Evolutionary conservation across 78 protist genomes (phyloP), one percentile per base, ranked within the genome.

Genomic region (Polysphondylium violaceum): DNA sequence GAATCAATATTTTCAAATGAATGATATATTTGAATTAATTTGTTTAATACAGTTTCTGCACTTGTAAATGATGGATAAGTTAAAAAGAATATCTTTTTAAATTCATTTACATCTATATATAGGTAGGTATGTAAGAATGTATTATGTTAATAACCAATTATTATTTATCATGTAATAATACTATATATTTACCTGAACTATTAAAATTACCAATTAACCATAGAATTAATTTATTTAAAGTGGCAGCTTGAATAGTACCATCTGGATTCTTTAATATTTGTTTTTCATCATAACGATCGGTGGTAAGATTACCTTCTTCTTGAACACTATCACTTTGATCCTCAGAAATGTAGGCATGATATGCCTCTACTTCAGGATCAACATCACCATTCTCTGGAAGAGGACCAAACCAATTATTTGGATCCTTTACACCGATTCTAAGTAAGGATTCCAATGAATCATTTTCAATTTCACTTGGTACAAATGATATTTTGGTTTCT

Each of bases 61-160:
- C 81, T 79, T 72, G 79, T 69, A 47, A 91, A 91, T 47, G 87
- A 56, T 36, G 77, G 87, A 63, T 79, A 91, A 17, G 95, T 77
- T 51, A 83, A 75, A 44, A 91, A 91, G 56, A 91, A 91, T 11
- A 69, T 81, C 33, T 72, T 91, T 47, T 59, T 68, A 75, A 71
- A 88, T 36, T 88, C 87, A 29, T 19, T 43, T 43, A 56, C 44
- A 41, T 83, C 91, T 78, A 67, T 51, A 76, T 11, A 33, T 38
- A 51, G 16, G 19, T 1, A 67, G 19, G 5, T 8, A 14, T 3
- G 44, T 14, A n/a, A n/a, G 25, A 65, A 5, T 19, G 31, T 56
- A 8, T 4, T 21, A 17, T 40, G 6, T n/a, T 29, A 31, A 59
- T n/a, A 55, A 3, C 5, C 4, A 76, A 25, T 47, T 25, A 9